These are phyloP conservation scores for Hypoxylon sp. DNA, from an alignment of 2,329 filamentous ascomycete species.

Conservation along the genomic window DNA sequence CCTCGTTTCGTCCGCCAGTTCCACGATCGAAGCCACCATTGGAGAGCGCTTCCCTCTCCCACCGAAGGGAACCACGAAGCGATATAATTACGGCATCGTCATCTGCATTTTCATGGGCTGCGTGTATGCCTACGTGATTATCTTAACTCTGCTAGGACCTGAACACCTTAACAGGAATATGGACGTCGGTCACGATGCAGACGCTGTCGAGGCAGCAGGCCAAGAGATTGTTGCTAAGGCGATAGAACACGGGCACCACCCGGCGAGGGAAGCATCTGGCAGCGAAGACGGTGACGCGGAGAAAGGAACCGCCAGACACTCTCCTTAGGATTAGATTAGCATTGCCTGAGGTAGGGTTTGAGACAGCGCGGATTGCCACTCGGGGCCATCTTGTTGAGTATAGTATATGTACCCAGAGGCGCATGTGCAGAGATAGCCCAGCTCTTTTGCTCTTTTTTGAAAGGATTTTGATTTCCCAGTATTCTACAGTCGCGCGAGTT, in stretches of 20 bases:
- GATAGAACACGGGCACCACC: conserved; percentile 45
- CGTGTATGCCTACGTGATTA: conserved; percentile 76
- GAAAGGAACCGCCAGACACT: conserved; percentile 47
- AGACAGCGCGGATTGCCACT: not conserved
- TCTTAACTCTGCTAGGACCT: conserved; percentile 74
- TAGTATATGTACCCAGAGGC: conserved; percentile 3
- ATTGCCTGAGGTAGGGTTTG: not conserved
- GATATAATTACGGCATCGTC: conserved; percentile 84
- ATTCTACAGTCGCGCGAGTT: conserved; percentile 6
- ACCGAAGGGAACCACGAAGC: conserved; percentile 62
- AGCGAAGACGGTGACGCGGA: conserved; percentile 51
- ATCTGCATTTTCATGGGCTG: conserved; percentile 94
- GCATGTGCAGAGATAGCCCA: not conserved
- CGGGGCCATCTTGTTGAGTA: conserved; percentile 4
- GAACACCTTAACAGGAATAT: conserved; percentile 68
- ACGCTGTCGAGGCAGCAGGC: conserved; percentile 63
- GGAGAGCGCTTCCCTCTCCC: conserved; percentile 82
- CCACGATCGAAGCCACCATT: conserved; percentile 82
- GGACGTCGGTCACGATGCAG: conserved; percentile 64
- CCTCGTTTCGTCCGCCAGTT: conserved; percentile 76
- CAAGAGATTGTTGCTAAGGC: conserved; percentile 57
- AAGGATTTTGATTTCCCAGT: conserved; percentile 10
- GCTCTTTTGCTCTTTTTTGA: not conserved
- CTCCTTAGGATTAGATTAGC: conserved; percentile 29
- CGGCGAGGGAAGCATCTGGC: conserved; percentile 32